Base-by-base conservation (phyloP, 2,329 filamentous ascomycete species). In the Claviceps cyperi region DNA sequence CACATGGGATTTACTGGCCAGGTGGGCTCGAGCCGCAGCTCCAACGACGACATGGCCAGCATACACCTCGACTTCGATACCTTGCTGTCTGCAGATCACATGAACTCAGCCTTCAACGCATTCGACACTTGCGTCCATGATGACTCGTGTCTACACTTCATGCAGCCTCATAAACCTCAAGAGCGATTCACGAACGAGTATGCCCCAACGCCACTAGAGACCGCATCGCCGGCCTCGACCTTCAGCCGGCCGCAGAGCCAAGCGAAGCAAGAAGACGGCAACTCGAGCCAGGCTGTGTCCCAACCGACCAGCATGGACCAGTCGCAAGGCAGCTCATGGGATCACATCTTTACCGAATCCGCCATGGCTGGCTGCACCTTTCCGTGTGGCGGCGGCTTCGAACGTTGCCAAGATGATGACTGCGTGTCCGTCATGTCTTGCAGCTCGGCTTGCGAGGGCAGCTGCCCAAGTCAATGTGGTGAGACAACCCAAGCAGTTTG, bases 401-500 rank as follows among this genome's bases (percentile, higher is more conserved):
- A 36, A 38, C 4, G 28, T 19, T 51, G 48, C 46, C 46, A 52
- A 6, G 58, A 58, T n/a, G 60, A 60, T n/a, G 64, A 64, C 40
- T 61, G 58, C 43, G 58, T 57, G 11, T 64, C 65, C 17, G 57
- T 60, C 46, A 22, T 41, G 19, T 60, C 62, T 35, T 68, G 66
- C 56, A 61, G 57, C 52, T 66, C 64, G 17, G 57, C 63, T 13
- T 69, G 67, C 49, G 63, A 59, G 6, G 59, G 57, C 44, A 62
- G 55, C 37, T 68, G 66, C 46, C 56, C 59, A 39, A 65, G 62
- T 54, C 58, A 68, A 43, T 69, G 65, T 46, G 65, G 59, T 41
- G 62, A 63, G 5, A 56, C 53, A 21, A 59, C 59, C 22, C 58
- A 59, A 19, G 62, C 54, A 46, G 58, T 66, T 43, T 64, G 65